Conservation (phyloP, 2,329 filamentous ascomycete species). For the Neofusicoccum parvum region DNA sequence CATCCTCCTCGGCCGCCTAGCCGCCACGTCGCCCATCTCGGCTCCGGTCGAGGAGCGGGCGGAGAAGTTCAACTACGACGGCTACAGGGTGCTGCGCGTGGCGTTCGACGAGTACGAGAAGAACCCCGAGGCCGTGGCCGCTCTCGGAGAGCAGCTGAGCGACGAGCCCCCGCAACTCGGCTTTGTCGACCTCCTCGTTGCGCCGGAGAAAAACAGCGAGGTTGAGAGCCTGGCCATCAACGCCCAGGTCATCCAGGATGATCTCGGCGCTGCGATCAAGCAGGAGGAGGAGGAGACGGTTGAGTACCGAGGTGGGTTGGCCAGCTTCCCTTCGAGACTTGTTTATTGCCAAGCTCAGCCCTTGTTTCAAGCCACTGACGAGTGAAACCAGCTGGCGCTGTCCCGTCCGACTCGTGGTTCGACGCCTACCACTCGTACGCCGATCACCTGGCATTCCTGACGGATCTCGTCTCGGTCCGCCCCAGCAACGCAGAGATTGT, state of each 20-base stretch:
- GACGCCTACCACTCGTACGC: conserved; percentile 40
- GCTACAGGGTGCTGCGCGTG: conserved; percentile 39
- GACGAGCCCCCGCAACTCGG: conserved; percentile 36
- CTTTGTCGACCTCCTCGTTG: conserved; percentile 40
- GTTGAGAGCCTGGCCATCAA: conserved; percentile 31
- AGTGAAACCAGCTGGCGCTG: conserved; percentile 21
- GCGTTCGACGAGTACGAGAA: conserved; percentile 32
- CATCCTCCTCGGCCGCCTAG: neutral
- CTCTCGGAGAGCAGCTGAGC: conserved; percentile 35
- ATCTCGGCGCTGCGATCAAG: conserved; percentile 37
- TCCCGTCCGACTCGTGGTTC: conserved; percentile 39
- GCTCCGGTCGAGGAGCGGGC: neutral
- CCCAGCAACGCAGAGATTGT: conserved; percentile 37
- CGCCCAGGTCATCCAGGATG: conserved; percentile 35
- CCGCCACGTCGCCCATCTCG: neutral
- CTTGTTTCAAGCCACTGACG: neutral
- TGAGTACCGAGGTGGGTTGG: conserved; percentile 32
- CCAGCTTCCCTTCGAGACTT: conserved; percentile 18
- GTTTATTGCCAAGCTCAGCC: neutral
- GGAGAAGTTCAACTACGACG: conserved; percentile 34
- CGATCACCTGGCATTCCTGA: conserved; percentile 37
- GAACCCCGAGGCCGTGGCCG: conserved; percentile 33
- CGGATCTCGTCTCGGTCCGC: conserved; percentile 36
- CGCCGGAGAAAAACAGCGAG: conserved; percentile 35
- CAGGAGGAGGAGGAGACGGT: conserved; percentile 32